Percentiles rank a stretch among this genome's conserved stretches.
phyloP scores from a whole-genome alignment of 768 basidiomycete species.

The Podaxis sp. region DNA sequence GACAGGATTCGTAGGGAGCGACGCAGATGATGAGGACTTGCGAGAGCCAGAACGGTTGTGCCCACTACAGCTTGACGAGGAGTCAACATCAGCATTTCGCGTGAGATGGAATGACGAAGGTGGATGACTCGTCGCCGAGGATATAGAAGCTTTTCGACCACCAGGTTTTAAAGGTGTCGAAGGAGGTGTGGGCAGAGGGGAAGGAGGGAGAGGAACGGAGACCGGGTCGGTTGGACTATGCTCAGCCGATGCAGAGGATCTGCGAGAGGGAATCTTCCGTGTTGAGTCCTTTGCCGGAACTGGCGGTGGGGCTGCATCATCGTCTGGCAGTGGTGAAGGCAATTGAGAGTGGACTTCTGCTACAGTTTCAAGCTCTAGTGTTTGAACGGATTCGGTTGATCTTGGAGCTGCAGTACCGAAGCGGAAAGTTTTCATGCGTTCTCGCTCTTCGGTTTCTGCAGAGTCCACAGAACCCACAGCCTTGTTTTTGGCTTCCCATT shows the following conservation, averaged over 20 bases:
- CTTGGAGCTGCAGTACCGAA: conserved; percentile 27
- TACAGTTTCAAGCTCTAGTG: neutral
- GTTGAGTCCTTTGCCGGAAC: neutral
- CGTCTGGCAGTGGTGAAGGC: conserved; percentile 4
- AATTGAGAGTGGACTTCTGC: conserved; percentile 8
- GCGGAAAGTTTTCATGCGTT: conserved; percentile 34
- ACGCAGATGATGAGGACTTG: conserved; percentile 13
- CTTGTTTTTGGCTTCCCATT: conserved; percentile 49
- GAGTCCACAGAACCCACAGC: conserved; percentile 13
- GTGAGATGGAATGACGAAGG: neutral
- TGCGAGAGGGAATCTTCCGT: conserved; percentile 2
- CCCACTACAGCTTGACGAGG: neutral
- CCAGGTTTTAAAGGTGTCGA: conserved; percentile 13
- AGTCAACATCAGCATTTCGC: neutral
- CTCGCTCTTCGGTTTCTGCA: conserved; percentile 22
- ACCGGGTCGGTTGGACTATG: neutral
- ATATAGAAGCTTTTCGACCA: conserved; percentile 1
- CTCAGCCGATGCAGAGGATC: conserved; percentile 3
- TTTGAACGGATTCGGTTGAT: neutral
- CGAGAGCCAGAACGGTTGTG: conserved; percentile 7
- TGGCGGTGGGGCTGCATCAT: conserved; percentile 1
- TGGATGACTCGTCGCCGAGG: neutral
- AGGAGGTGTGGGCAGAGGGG: conserved; percentile 10
- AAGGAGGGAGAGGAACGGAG: conserved; percentile 17
- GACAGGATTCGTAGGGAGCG: conserved; percentile 14